Evolutionary conservation across 129 eudicot species (phyloP), one percentile per base, ranked within the genome.

Genomic region (Flaveria linearis): DNA sequence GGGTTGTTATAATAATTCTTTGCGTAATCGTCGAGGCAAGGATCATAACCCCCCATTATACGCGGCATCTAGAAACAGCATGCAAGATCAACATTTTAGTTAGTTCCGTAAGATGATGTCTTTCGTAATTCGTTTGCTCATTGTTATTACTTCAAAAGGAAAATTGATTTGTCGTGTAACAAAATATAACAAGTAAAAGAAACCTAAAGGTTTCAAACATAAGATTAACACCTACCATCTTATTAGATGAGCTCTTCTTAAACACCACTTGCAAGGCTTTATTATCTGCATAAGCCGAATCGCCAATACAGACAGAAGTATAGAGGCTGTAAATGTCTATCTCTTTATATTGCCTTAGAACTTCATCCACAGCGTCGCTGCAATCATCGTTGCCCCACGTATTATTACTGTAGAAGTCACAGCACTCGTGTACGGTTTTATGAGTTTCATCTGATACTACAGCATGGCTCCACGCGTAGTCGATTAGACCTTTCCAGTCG

Each of bases 401-500:
- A 55, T 86, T 51, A 39, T 83, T 76, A 53, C 96, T 85, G 77
- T 81, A 57, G 67, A 92, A 89, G 76, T 92, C 91, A 46, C 97
- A 92, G 1, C 88, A 80, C 13, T 86, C 76, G 43, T 66, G 52
- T 36, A 89, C 85, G 22, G 79, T 86, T 77, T 85, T 86, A 72
- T 92, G 87, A 67, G 97, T 92, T 85, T 92, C 96, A 60, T 92
- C 93, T 5, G 97, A 92, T 70, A 92, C 88, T n/a, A 92, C 90
- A 11, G 97, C 97, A 72, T 92, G 97, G 84, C 97, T 92, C 97
- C 97, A 92, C 11, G 97, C 97, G 78, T 89, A 92, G 69, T 92
- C 97, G 78, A 89, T 88, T 53, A 89, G 53, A n/a, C 96, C 97
- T 75, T 73, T 81, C 96, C 88, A 89, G 82, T 92, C 97, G 76